Conservation (phyloP, 306 rosid species). For the Cucumis hystrix region DNA sequence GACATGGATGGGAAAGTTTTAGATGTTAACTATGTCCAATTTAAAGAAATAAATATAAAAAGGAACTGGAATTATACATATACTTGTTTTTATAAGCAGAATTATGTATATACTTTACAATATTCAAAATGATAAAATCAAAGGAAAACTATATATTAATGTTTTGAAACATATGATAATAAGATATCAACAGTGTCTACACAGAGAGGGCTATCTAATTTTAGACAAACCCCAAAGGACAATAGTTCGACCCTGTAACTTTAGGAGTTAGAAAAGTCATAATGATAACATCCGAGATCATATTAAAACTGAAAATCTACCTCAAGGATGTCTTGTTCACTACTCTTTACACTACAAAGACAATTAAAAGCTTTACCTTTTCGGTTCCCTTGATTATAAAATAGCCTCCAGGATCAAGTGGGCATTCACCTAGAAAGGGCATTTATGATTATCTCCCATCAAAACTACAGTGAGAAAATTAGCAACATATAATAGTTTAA, state of each 20-base stretch:
- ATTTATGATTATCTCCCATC: neutral
- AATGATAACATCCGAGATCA: neutral
- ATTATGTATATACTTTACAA: neutral
- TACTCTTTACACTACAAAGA: neutral
- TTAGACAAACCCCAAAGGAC: neutral
- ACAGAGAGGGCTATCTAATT: neutral
- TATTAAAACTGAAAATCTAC: neutral
- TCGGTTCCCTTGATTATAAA: constrained; percentile 86
- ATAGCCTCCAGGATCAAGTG: constrained; percentile 96
- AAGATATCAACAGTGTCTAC: neutral
- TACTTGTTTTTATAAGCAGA: too few species aligned
- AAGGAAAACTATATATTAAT: neutral
- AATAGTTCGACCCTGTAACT: neutral
- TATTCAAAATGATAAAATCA: neutral
- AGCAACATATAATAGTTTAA: neutral
- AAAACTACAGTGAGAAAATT: neutral
- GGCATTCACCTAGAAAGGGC: constrained; percentile 58
- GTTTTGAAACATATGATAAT: neutral
- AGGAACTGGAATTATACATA: neutral
- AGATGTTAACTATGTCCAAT: neutral
- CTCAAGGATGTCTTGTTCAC: neutral
- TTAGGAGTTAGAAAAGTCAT: neutral
- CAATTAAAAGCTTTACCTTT: constrained; percentile 44
- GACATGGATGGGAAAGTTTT: constrained; percentile 17
- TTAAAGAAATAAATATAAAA: neutral